A percentile compares a stretch with the other conserved stretches of the same genome.
Evolutionary conservation across 225 moss, liverwort and hornwort species (phyloP).

Genomic region (Neckera pumila): DNA sequence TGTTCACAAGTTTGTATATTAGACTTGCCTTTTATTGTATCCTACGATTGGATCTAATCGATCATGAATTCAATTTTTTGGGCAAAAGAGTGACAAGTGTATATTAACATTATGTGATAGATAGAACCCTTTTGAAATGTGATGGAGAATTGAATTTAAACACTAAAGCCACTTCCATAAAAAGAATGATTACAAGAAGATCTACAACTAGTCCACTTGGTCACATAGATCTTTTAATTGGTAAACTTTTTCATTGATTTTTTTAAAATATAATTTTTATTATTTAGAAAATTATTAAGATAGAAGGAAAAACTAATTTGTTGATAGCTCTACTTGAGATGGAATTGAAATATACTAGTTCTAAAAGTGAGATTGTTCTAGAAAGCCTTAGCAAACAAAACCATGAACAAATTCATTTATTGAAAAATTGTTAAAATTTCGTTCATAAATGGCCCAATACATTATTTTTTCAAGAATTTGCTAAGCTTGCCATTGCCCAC

Average conservation of each 20-base stretch:
- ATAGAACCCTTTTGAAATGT: neutral
- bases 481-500: fast-evolving
- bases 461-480: no score
- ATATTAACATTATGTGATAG: neutral
- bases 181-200: neutral
- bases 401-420: no score
- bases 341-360: neutral
- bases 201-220: neutral
- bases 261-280: neutral
- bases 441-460: fast-evolving
- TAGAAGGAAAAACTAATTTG: neutral
- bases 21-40: neutral
- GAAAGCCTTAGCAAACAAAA: neutral
- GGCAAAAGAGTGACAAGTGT: neutral
- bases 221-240: neutral
- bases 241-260: neutral
- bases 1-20: neutral
- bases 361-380: neutral
- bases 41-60: neutral
- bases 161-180: neutral
- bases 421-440: neutral
- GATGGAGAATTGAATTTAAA: neutral
- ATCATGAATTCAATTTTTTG: neutral
- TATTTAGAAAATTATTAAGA: neutral
- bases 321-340: neutral